These are phyloP conservation scores for Fraxinus latifolia DNA, from an alignment of 305 asterid species.

Conservation along the genomic window DNA sequence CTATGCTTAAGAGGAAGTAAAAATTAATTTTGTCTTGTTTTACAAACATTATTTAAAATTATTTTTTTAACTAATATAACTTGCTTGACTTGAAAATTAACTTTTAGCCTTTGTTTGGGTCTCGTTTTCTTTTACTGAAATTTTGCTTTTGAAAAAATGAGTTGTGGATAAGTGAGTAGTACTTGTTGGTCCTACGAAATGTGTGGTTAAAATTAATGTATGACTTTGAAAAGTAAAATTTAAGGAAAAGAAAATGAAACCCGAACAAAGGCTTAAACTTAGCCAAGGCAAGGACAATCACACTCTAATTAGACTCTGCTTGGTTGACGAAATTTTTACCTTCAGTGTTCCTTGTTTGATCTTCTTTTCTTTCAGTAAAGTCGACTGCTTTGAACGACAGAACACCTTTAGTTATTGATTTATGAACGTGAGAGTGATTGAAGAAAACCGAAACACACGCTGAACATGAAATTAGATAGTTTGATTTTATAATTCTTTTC, in stretches of 20 bases:
- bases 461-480: background rate
- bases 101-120: background rate
- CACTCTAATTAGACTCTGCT: background rate
- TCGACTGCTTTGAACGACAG: background rate
- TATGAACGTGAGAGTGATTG: background rate
- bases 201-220: too few relatives aligned
- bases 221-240: background rate
- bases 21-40: background rate
- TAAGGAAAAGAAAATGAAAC: background rate
- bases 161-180: background rate
- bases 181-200: background rate
- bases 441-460: background rate
- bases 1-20: background rate
- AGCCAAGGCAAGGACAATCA: background rate
- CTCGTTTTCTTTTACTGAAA: too few relatives aligned
- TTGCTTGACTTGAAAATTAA: background rate
- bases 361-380: background rate
- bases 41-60: background rate
- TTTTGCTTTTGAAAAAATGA: too few relatives aligned
- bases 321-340: background rate
- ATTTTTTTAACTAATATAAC: background rate
- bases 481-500: background rate
- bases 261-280: background rate
- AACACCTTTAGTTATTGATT: background rate
- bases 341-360: background rate